These are phyloP conservation scores for Dendrobium huoshanense DNA, from an alignment of 106 monocot genomes.

Conservation along the genomic window DNA sequence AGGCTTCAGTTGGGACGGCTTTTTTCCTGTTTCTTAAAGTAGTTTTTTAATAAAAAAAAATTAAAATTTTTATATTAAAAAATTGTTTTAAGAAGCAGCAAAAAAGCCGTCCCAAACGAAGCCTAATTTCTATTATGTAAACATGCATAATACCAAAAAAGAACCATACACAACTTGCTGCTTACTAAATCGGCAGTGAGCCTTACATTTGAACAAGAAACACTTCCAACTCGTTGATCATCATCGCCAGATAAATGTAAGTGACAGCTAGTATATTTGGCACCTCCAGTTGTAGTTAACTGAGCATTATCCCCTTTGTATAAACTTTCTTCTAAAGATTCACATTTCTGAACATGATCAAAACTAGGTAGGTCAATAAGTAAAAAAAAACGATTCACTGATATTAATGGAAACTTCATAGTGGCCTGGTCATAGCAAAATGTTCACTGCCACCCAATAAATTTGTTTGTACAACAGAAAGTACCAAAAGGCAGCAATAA, in stretches of 20 bases:
- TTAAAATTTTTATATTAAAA: too few relatives aligned
- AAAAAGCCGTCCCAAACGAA: too few relatives aligned
- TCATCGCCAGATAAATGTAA: conserved; percentile 53
- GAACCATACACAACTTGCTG: neutral
- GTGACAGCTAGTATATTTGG: conserved; percentile 23
- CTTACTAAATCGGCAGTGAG: neutral
- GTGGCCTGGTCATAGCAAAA: neutral
- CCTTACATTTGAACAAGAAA: conserved; percentile 30
- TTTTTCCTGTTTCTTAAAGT: too few relatives aligned
- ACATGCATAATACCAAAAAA: conserved; percentile 1
- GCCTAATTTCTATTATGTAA: neutral
- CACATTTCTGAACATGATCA: conserved; percentile 1
- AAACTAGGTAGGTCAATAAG: neutral
- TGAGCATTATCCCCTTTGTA: conserved; percentile 5
- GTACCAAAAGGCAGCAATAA: neutral
- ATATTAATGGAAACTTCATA: neutral
- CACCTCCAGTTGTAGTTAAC: conserved; percentile 18
- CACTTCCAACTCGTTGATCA: conserved; percentile 17
- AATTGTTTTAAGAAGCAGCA: too few relatives aligned
- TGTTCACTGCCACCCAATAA: neutral
- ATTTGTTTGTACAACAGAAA: neutral
- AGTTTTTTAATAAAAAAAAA: too few relatives aligned
- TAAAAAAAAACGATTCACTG: neutral
- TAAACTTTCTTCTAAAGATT: conserved; percentile 12
- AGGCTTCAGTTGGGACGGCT: too few relatives aligned